Evolutionary conservation across 2,329 filamentous ascomycete genomes (phyloP).

Genomic region (Drechslerella coelobrocha): DNA sequence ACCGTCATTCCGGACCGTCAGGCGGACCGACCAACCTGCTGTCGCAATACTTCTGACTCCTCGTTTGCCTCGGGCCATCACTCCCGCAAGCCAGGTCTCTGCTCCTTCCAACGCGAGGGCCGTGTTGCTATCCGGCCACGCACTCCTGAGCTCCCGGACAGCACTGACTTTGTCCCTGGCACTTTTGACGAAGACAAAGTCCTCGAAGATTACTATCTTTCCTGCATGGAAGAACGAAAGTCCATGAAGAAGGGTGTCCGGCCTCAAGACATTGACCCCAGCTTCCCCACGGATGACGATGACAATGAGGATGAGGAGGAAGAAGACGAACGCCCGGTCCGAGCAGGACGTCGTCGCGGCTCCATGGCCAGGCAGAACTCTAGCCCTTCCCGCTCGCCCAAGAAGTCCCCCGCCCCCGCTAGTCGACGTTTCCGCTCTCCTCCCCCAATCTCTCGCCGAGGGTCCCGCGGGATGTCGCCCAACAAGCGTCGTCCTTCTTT

Average conservation of each 20-base stretch:
- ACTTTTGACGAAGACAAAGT: constrained; percentile 94
- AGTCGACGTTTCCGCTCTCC: constrained; percentile 57
- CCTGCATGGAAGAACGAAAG: constrained; percentile 79
- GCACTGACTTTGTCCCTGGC: constrained; percentile 98
- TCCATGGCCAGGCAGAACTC: constrained; percentile 62
- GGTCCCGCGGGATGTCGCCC: constrained; percentile 57
- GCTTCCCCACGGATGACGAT: constrained; percentile 92
- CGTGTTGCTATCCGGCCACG: constrained; percentile 64
- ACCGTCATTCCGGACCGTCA: constrained; percentile 50
- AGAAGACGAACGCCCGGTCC: constrained; percentile 61
- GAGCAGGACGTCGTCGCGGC: constrained; percentile 61
- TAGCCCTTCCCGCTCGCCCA: constrained; percentile 62
- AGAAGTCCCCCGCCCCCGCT: constrained; percentile 58
- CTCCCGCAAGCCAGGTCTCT: constrained; percentile 53
- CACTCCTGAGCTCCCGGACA: constrained; percentile 88
- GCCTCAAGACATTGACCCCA: constrained; percentile 97
- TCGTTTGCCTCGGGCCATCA: constrained; percentile 64
- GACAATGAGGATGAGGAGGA: constrained; percentile 76
- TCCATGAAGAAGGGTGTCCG: constrained; percentile 80
- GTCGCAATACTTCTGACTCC: constrained; percentile 67
- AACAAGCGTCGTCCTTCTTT: constrained; percentile 66
- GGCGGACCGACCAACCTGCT: constrained; percentile 55
- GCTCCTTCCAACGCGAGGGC: constrained; percentile 56
- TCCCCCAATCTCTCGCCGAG: constrained; percentile 55
- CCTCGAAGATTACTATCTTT: constrained; percentile 90